Evolutionary conservation across 805 yeast genomes (phyloP).

Genomic region (Barnettozyma botsteinii): DNA sequence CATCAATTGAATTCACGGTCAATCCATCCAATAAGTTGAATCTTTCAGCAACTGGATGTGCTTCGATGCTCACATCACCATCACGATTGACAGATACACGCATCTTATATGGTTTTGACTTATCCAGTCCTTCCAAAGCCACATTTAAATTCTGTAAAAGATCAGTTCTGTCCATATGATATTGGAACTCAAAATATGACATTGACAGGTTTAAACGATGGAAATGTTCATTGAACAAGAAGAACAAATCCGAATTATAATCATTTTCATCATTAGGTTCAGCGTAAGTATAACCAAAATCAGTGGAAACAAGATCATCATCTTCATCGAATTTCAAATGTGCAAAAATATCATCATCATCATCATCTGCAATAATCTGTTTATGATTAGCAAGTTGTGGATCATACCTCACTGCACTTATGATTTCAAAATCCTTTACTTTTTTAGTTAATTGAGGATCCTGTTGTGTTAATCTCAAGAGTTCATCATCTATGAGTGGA

Average conservation of each 20-base stretch:
- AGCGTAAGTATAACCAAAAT: not conserved
- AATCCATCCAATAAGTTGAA: slow-evolving; percentile 28
- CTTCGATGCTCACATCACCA: slow-evolving; percentile 34
- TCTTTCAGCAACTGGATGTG: slow-evolving; percentile 28
- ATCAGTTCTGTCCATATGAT: slow-evolving; percentile 35
- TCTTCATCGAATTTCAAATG: not conserved
- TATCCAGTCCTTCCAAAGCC: slow-evolving; percentile 29
- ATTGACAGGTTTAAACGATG: slow-evolving; percentile 52
- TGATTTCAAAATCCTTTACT: slow-evolving; percentile 50
- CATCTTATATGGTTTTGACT: slow-evolving; percentile 37
- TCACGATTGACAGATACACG: slow-evolving; percentile 37
- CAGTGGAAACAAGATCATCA: not conserved
- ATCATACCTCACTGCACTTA: slow-evolving; percentile 74
- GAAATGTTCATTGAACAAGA: slow-evolving; percentile 59
- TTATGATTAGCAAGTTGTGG: slow-evolving; percentile 41
- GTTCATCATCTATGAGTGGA: slow-evolving; percentile 4
- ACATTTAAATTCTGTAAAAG: slow-evolving; percentile 38
- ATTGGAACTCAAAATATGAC: slow-evolving; percentile 46
- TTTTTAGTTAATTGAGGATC: not conserved
- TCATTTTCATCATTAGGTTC: slow-evolving; percentile 2
- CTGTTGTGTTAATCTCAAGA: not conserved
- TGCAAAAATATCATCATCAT: not conserved
- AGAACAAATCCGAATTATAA: slow-evolving; percentile 35
- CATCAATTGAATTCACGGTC: slow-evolving; percentile 17
- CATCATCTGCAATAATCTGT: no score